Percentiles rank a stretch among this genome's conserved stretches.
phyloP scores from a whole-genome alignment of 1,284 basidiomycete genomes.

The Singerocomus rubriflavus region DNA sequence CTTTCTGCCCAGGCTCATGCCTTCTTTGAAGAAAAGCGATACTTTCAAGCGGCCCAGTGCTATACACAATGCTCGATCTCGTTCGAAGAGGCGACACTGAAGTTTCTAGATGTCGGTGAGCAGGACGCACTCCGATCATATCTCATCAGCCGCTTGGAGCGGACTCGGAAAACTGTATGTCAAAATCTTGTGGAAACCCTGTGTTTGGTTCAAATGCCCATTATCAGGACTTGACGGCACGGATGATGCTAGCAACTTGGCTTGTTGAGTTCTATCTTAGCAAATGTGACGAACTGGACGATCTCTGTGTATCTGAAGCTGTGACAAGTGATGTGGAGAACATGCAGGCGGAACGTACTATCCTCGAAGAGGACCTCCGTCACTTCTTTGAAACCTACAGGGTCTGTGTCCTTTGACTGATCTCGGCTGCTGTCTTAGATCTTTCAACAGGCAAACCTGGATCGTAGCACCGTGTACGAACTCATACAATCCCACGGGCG shows the following conservation, averaged over 20 bases:
- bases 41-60: constrained; percentile 88
- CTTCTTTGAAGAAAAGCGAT: constrained; percentile 81
- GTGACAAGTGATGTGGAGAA: constrained; percentile 86
- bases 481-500: constrained; percentile 92
- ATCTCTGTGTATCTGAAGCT: constrained; percentile 81
- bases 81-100: constrained; percentile 92
- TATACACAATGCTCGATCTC: constrained; percentile 86
- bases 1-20: constrained; percentile 82
- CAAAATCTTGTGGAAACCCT: background rate
- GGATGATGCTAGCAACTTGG: constrained; percentile 99
- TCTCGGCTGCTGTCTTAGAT: constrained; percentile 1
- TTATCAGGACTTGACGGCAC: constrained; percentile 80
- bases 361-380: constrained; percentile 90
- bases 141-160: constrained; percentile 83
- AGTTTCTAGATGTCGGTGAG: constrained; percentile 88
- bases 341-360: constrained; percentile 73
- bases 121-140: constrained; percentile 93
- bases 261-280: constrained; percentile 96
- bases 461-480: constrained; percentile 85
- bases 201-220: background rate
- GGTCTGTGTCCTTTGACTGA: constrained; percentile 38
- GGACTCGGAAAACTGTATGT: constrained; percentile 72
- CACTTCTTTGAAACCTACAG: constrained; percentile 94
- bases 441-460: constrained; percentile 66
- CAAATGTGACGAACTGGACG: constrained; percentile 96